phyloP scores from a whole-genome alignment of 768 basidiomycete genomes.

The Infundibulicybe gibba region DNA sequence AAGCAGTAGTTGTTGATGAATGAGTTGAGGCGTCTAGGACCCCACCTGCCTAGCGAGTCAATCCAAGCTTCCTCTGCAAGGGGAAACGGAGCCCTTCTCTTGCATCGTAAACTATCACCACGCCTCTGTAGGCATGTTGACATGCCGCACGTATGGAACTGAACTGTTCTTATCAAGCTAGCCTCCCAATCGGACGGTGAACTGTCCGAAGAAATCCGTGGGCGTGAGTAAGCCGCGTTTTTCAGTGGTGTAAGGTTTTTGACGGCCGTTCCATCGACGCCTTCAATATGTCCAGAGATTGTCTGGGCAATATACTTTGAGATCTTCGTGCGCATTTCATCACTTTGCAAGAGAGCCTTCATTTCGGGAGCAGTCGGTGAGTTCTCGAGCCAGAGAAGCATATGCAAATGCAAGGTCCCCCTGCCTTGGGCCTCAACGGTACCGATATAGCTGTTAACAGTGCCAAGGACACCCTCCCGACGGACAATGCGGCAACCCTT shows the following conservation, averaged over 20 bases:
- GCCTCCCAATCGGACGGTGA: constrained; percentile 15
- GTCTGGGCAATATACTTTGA: constrained; percentile 21
- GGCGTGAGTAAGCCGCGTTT: constrained; percentile 31
- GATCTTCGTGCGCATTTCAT: constrained; percentile 22
- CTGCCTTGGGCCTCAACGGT: constrained; percentile 37
- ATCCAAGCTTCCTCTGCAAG: constrained; percentile 18
- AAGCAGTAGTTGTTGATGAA: constrained; percentile 27
- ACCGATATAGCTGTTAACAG: constrained; percentile 28
- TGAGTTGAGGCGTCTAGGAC: constrained; percentile 11
- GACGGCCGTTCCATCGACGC: constrained; percentile 8
- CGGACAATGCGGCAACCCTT: constrained; percentile 3
- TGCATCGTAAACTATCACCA: constrained; percentile 22
- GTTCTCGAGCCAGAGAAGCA: constrained; percentile 31
- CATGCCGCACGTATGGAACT: constrained; percentile 27
- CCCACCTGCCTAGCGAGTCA: constrained; percentile 23
- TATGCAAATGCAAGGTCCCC: constrained; percentile 36
- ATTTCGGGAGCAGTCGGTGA: constrained; percentile 19
- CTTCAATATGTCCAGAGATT: constrained; percentile 25
- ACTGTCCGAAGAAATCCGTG: constrained; percentile 17
- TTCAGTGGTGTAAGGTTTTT: constrained; percentile 8
- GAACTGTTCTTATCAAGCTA: constrained; percentile 19
- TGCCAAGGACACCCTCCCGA: constrained; percentile 28
- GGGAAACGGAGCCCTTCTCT: constrained; percentile 26
- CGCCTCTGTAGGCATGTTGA: constrained; percentile 14
- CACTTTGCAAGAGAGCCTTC: constrained; percentile 12